These are phyloP conservation scores for Ascochyta lentis DNA, from an alignment of 2,329 filamentous ascomycete genomes.

Conservation along the genomic window DNA sequence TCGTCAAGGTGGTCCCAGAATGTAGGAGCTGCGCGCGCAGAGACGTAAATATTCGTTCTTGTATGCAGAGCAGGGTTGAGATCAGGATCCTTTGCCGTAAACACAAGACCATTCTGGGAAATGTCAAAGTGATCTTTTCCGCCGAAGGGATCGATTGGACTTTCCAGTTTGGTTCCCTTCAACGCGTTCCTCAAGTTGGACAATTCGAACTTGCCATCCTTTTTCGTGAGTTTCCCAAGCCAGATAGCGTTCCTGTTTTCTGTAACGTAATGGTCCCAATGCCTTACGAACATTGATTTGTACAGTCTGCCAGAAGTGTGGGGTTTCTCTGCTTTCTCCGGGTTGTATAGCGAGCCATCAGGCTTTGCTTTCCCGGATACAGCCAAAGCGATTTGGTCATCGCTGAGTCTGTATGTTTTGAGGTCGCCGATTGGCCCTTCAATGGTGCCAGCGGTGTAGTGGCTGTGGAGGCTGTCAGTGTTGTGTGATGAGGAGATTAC, in stretches of 20 bases:
- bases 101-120: conserved; percentile 68
- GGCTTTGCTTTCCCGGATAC: conserved; percentile 68
- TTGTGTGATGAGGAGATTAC: background rate
- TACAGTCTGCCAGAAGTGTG: conserved; percentile 74
- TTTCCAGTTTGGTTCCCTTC: conserved; percentile 64
- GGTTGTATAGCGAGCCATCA: conserved; percentile 73
- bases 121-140: conserved; percentile 83
- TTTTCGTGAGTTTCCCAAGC: conserved; percentile 65
- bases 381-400: conserved; percentile 53
- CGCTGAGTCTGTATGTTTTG: conserved; percentile 51
- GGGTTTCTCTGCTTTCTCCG: conserved; percentile 65
- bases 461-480: conserved; percentile 29
- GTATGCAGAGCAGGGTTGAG: conserved; percentile 77
- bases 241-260: conserved; percentile 75
- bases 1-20: conserved; percentile 53
- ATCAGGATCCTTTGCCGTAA: conserved; percentile 76
- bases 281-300: conserved; percentile 75
- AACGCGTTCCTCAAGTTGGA: conserved; percentile 68
- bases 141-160: conserved; percentile 79
- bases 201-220: conserved; percentile 43
- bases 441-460: conserved; percentile 52
- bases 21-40: conserved; percentile 63
- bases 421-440: conserved; percentile 58
- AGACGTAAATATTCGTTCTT: conserved; percentile 79
- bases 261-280: conserved; percentile 81